Percentiles rank a stretch among this genome's conserved stretches.
phyloP scores from a whole-genome alignment of 2,329 filamentous ascomycete genomes.

The Paradendryphiella salina region DNA sequence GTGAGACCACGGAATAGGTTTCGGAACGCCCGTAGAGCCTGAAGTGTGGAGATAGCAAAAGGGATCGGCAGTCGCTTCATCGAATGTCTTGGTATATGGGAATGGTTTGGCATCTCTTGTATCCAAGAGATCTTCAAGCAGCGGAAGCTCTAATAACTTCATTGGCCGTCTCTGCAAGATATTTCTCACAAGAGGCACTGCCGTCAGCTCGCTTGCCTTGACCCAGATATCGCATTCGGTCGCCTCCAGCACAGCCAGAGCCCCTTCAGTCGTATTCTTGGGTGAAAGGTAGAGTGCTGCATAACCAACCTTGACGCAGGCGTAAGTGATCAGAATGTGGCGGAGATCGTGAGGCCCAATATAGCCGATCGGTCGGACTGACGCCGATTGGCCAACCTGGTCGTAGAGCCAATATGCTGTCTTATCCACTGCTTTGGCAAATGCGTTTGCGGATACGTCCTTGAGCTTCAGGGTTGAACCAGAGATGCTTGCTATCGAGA shows the following conservation, averaged over 20 bases:
- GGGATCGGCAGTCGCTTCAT: constrained; percentile 28
- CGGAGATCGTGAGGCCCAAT: constrained; percentile 43
- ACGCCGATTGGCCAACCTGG: constrained; percentile 25
- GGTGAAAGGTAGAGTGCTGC: constrained; percentile 26
- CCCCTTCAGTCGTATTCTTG: constrained; percentile 27
- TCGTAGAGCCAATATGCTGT: constrained; percentile 35
- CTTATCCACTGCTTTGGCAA: constrained; percentile 44
- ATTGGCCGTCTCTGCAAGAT: constrained; percentile 14
- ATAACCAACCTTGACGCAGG: constrained; percentile 48
- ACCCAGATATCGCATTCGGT: constrained; percentile 25
- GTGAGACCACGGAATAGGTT: constrained; percentile 43
- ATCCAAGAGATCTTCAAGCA: constrained; percentile 20
- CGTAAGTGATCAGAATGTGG: constrained; percentile 46
- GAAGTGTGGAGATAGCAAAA: constrained; percentile 42
- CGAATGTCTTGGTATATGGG: constrained; percentile 24
- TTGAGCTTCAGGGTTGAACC: constrained; percentile 19
- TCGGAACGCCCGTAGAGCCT: constrained; percentile 44
- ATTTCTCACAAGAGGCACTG: constrained; percentile 14
- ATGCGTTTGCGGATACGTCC: constrained; percentile 28
- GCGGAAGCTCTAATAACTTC: constrained; percentile 21
- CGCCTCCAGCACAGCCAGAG: constrained; percentile 25
- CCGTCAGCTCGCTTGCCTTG: constrained; percentile 8
- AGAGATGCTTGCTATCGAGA: constrained; percentile 13
- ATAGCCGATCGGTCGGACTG: constrained; percentile 29
- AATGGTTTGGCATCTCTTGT: constrained; percentile 10